Evolutionary conservation across 2,329 filamentous ascomycete genomes (phyloP).

Genomic region (Clathrospora elynae): DNA sequence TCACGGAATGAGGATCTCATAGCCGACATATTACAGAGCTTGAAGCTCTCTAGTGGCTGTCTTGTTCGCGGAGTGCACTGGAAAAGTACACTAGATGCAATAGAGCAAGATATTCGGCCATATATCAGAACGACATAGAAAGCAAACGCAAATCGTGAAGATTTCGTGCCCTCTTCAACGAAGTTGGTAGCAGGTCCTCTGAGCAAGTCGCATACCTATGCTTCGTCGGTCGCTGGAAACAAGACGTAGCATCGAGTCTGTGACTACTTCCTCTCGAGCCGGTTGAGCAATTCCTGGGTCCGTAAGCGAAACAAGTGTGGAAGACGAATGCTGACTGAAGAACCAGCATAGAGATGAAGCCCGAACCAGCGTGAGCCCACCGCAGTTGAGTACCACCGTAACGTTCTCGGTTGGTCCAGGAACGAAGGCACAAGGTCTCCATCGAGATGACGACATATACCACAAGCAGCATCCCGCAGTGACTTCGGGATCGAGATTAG

Average conservation of each 20-base stretch:
- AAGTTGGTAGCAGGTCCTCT: slow-evolving; percentile 19
- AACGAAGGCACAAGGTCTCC: slow-evolving; percentile 33
- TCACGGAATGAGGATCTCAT: slow-evolving; percentile 10
- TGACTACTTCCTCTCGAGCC: slow-evolving; percentile 16
- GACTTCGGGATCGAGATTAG: slow-evolving; percentile 23
- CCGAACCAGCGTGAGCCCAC: slow-evolving; percentile 11
- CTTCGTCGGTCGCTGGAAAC: slow-evolving; percentile 17
- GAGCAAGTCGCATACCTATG: slow-evolving; percentile 20
- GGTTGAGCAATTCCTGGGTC: slow-evolving; percentile 20
- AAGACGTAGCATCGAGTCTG: slow-evolving; percentile 16
- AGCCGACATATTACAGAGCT: slow-evolving; percentile 11
- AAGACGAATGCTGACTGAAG: neutral
- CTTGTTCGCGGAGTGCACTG: slow-evolving; percentile 16
- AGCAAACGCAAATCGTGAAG: slow-evolving; percentile 12
- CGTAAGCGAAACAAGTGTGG: neutral
- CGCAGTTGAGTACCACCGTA: slow-evolving; percentile 35
- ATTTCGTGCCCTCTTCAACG: slow-evolving; percentile 20
- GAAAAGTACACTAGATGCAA: slow-evolving; percentile 12
- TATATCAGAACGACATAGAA: slow-evolving; percentile 13
- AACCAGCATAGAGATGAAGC: slow-evolving; percentile 14
- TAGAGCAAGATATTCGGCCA: slow-evolving; percentile 17
- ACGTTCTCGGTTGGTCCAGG: slow-evolving; percentile 33
- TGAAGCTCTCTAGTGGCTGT: slow-evolving; percentile 16
- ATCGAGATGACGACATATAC: slow-evolving; percentile 39
- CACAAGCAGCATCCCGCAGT: slow-evolving; percentile 26